Evolutionary conservation across 169 alveolate genomes (phyloP).

Genomic region (Eimeria mitis): DNA sequence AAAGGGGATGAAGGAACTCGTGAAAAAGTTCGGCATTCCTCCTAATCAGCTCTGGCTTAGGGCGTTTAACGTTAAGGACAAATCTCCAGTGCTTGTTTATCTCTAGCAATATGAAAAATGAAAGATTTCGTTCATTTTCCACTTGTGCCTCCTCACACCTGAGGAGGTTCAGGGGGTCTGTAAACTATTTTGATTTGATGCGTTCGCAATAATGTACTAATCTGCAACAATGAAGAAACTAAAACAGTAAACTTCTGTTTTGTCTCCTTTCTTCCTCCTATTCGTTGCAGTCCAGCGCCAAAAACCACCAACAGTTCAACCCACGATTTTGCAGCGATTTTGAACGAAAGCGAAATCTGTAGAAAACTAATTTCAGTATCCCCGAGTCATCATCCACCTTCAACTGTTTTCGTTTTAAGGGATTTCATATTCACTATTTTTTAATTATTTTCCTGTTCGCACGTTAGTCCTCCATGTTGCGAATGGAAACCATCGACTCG

Average conservation of each 20-base stretch:
- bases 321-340: neutral
- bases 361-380: neutral
- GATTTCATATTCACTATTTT: neutral
- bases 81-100: slow-evolving; percentile 20
- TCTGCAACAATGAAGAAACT: neutral
- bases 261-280: neutral
- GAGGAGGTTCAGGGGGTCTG: neutral
- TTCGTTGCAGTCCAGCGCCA: neutral
- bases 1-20: neutral
- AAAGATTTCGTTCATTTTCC: neutral
- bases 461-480: slow-evolving; percentile 34
- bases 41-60: slow-evolving; percentile 56
- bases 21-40: slow-evolving; percentile 20
- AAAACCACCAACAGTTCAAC: no score
- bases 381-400: neutral
- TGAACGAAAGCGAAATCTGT: neutral
- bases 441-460: neutral
- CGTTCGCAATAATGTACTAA: neutral
- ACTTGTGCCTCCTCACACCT: neutral
- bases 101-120: neutral
- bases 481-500: slow-evolving; percentile 70
- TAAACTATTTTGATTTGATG: neutral
- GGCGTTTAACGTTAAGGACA: slow-evolving; percentile 44
- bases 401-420: neutral
- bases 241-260: neutral